A percentile compares a stretch with the other conserved stretches of the same genome.
phyloP scores from a whole-genome alignment of 257 asterid species.

The Sherardia arvensis region DNA sequence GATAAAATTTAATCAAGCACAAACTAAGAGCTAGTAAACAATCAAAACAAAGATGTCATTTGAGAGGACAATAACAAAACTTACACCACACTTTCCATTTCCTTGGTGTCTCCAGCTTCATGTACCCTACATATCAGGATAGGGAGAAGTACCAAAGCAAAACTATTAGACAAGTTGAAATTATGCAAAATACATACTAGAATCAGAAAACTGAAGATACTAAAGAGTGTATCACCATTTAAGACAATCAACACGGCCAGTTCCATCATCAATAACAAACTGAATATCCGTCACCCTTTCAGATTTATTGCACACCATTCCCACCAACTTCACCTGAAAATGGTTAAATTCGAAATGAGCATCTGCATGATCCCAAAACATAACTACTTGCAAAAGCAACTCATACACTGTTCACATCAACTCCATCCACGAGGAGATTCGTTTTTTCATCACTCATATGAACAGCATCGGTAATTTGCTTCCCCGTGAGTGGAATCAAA shows the following conservation, averaged over 20 bases:
- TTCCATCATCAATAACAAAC: conserved; percentile 80
- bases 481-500: conserved; percentile 71
- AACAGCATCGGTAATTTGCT: conserved; percentile 71
- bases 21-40: not conserved
- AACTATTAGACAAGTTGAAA: not conserved
- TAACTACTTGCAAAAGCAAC: not conserved
- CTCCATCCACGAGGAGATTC: conserved; percentile 63
- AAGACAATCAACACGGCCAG: conserved; percentile 66
- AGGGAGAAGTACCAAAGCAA: not conserved
- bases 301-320: conserved; percentile 44
- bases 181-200: not conserved
- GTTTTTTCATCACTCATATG: conserved; percentile 57
- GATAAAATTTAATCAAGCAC: not conserved
- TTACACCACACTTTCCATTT: conserved; percentile 65
- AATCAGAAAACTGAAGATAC: not conserved
- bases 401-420: conserved; percentile 67
- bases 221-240: conserved; percentile 42
- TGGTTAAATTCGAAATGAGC: not conserved
- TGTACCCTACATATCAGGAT: conserved; percentile 43
- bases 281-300: conserved; percentile 62
- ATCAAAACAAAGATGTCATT: not conserved
- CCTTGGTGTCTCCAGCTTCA: conserved; percentile 54
- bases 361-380: not conserved
- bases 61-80: conserved; percentile 15
- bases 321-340: conserved; percentile 69